phyloP scores from a whole-genome alignment of 208 protist species.

The Trypanosomatidae sp. region DNA sequence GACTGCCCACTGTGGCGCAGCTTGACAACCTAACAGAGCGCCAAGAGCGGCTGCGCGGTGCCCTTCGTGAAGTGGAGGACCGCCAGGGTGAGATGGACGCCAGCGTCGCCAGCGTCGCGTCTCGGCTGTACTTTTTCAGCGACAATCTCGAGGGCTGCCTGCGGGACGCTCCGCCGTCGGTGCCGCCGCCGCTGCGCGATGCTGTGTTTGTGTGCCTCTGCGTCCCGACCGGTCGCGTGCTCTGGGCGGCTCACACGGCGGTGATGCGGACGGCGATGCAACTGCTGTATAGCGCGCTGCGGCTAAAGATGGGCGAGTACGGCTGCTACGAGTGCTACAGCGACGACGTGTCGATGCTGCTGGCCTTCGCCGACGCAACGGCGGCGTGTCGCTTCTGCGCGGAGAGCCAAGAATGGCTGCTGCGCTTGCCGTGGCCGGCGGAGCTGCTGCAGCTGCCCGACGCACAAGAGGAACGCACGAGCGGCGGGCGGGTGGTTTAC shows the following conservation, averaged over 20 bases:
- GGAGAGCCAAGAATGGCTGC: slow-evolving; percentile 77
- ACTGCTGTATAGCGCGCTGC: slow-evolving; percentile 64
- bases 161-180: slow-evolving; percentile 18
- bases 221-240: slow-evolving; percentile 42
- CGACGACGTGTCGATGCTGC: slow-evolving; percentile 76
- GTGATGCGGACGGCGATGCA: slow-evolving; percentile 53
- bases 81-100: slow-evolving; percentile 43
- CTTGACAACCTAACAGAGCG: slow-evolving; percentile 36
- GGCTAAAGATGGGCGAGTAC: slow-evolving; percentile 83
- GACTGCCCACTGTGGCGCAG: slow-evolving; percentile 7
- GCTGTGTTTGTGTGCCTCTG: slow-evolving; percentile 78
- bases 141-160: slow-evolving; percentile 71
- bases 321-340: slow-evolving; percentile 85
- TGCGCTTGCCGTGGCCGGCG: slow-evolving; percentile 73
- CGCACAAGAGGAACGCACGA: slow-evolving; percentile 30
- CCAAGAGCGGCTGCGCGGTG: slow-evolving; percentile 61
- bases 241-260: slow-evolving; percentile 69
- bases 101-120: slow-evolving; percentile 33
- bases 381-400: slow-evolving; percentile 81
- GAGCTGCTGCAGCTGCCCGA: slow-evolving; percentile 47
- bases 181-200: slow-evolving; percentile 51
- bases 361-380: slow-evolving; percentile 73
- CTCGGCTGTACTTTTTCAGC: slow-evolving; percentile 82
- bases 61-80: slow-evolving; percentile 62
- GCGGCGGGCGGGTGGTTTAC: slow-evolving; percentile 34